Percentiles rank a stretch among this genome's conserved stretches.
These are phyloP conservation scores for Tarenaya hassleriana DNA, from an alignment of 345 rosid species.

Conservation along the genomic window DNA sequence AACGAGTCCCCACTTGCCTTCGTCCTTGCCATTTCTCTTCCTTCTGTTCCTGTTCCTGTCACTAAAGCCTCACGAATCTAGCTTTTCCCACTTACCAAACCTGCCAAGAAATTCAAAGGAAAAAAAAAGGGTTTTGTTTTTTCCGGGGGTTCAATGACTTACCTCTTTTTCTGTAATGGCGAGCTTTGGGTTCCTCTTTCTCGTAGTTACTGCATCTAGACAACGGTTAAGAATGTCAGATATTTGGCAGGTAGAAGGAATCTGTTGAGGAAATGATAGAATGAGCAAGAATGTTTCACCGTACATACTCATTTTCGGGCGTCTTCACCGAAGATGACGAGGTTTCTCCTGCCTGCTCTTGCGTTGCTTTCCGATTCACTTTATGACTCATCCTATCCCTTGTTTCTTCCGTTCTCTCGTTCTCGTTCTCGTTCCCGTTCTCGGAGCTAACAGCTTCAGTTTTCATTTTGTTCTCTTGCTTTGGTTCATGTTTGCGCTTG, in stretches of 20 bases:
- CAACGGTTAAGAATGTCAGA: constrained; percentile 6
- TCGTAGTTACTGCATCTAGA: constrained; percentile 29
- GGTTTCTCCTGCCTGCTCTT: no score
- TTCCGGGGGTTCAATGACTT: neutral
- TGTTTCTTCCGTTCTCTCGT: no score
- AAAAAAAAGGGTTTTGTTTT: no score
- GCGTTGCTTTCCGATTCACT: constrained; percentile 10
- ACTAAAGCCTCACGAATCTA: no score
- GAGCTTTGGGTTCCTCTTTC: constrained; percentile 24
- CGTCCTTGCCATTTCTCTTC: no score
- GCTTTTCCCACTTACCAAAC: no score
- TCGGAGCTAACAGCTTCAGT: constrained; percentile 19
- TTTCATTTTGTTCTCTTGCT: constrained; percentile 27
- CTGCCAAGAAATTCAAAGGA: no score
- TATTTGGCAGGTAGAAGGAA: constrained; percentile 17
- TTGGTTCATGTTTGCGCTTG: constrained; percentile 18
- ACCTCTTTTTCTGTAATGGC: constrained; percentile 26
- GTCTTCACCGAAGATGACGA: no score
- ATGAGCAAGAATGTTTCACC: constrained; percentile 15
- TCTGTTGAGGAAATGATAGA: neutral
- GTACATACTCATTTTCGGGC: no score
- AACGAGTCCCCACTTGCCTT: no score
- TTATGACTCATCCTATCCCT: constrained; percentile 9
- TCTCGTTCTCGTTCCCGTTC: no score
- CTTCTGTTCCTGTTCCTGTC: no score